Base-by-base conservation (phyloP, 2,329 filamentous ascomycete genomes). In the Elsinoe ampelina region DNA sequence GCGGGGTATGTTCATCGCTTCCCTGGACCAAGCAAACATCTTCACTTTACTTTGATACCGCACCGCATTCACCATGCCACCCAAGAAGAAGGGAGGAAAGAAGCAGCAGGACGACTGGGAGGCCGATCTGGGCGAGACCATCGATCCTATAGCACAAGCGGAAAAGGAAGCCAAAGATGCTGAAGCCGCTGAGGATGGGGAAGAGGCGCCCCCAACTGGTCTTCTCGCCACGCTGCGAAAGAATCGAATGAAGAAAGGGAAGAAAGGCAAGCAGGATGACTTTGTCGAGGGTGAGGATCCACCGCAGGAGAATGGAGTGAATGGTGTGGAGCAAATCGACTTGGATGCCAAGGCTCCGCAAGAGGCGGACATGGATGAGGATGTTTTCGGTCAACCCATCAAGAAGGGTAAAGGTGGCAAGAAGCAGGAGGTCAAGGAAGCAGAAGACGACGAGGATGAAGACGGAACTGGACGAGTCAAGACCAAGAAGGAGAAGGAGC, bases 401-500 rank as follows among this genome's bases (percentile, higher is more conserved):
- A 87, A 87, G 66, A 93, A 92, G 75, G 83, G 79, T 48, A 81
- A 81, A 73, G 79, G 71, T 70, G 75, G 73, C 66, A 77, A 72
- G 61, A 64, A 62, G 36, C 63, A 68, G 60, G 62, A 70, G 57
- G 62, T 65, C 50, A 60, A 63, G 68, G 77, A 78, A 19, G 77
- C 73, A 15, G 64, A 66, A 38, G 65, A 66, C 30, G 67, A 67
- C 13, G 78, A 74, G 20, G 78, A 77, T 15, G 77, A 74, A 10
- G 81, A 71, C 6, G 78, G 77, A 3, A 76, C 77, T 58, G 85
- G 85, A 43, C 81, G 84, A 57, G 79, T 97, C 50, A 84, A 97
- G 75, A 95, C 89, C 38, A 98, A 97, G 81, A 93, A 95, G 58
- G 91, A 98, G 76, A 98, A 98, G 77, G 93, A 98, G 72, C 95